phyloP scores from a whole-genome alignment of 1,284 basidiomycete genomes.

The Microstroma glucosiphilum region DNA sequence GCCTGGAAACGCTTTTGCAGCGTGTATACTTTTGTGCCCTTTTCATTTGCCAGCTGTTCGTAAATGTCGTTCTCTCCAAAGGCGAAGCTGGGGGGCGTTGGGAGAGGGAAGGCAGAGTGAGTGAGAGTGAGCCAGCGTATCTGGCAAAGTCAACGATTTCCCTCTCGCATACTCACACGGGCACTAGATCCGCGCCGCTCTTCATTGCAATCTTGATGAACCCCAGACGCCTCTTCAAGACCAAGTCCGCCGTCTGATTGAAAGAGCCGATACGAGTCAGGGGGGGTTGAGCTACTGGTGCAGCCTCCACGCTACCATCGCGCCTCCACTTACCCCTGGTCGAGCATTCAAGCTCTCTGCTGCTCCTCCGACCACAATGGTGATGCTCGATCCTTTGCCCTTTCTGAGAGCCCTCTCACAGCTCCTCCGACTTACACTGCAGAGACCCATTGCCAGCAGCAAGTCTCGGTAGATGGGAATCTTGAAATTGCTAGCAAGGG shows the following conservation, averaged over 20 bases:
- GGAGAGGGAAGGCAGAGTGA: conserved; percentile 1
- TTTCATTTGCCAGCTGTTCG: conserved; percentile 88
- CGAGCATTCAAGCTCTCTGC: conserved; percentile 86
- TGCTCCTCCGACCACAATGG: conserved; percentile 94
- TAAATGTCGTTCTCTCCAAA: conserved; percentile 99
- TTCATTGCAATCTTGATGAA: conserved; percentile 96
- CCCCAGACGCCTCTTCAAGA: conserved; percentile 64
- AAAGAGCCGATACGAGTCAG: neutral
- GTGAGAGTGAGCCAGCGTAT: neutral
- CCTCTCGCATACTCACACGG: conserved; percentile 31
- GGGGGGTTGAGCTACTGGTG: neutral
- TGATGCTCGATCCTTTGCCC: conserved; percentile 62
- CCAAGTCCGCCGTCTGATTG: conserved; percentile 3
- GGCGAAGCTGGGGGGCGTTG: conserved; percentile 44
- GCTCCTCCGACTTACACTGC: conserved; percentile 80
- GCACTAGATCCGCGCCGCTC: conserved; percentile 57
- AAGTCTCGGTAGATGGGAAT: conserved; percentile 91
- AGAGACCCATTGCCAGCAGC: conserved; percentile 67
- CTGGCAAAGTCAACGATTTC: neutral
- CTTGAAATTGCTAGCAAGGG: conserved; percentile 75
- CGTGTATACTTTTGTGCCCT: conserved; percentile 75
- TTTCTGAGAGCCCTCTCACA: conserved; percentile 76
- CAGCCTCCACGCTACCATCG: neutral
- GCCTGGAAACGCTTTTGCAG: conserved; percentile 42
- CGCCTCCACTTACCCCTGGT: conserved; percentile 60